Conservation (phyloP, 2,329 filamentous ascomycete species). For the Exophiala xenobiotica region DNA sequence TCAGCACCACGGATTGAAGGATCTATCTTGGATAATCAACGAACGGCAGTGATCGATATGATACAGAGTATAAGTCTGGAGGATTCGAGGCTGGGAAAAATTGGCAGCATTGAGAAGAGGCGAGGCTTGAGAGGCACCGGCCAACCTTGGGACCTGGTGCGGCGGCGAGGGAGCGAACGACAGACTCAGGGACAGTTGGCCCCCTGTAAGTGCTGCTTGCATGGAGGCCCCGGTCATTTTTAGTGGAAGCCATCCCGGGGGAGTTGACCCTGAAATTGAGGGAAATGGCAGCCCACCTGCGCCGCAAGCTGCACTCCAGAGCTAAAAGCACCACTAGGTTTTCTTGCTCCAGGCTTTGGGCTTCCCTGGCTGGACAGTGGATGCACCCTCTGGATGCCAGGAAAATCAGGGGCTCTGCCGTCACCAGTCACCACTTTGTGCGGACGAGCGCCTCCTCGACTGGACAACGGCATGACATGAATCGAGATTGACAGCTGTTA, state of each 20-base stretch:
- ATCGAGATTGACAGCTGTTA: too few species aligned
- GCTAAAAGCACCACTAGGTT: not conserved
- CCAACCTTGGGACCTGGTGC: too few species aligned
- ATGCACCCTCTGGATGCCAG: too few species aligned
- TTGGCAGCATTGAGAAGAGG: not conserved
- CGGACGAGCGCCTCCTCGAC: not conserved
- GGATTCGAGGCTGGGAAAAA: not conserved
- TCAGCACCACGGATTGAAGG: not conserved
- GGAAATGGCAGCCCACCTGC: not conserved
- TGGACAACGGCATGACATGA: too few species aligned
- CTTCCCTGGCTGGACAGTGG: not conserved
- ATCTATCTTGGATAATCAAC: not conserved
- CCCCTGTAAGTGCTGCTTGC: not conserved
- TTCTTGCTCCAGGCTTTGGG: not conserved
- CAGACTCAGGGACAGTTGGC: too few species aligned
- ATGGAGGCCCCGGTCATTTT: not conserved
- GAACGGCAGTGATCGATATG: not conserved
- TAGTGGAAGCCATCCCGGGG: too few species aligned
- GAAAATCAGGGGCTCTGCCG: conserved; percentile 1
- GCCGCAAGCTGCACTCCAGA: conserved; percentile 3
- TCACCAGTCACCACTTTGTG: not conserved
- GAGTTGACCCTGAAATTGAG: not conserved
- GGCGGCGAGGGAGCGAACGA: too few species aligned
- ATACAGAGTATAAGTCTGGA: not conserved
- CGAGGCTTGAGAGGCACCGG: too few species aligned